Evolutionary conservation across 108 stramenopile species (phyloP).

Genomic region (Skeletonema marinoi): DNA sequence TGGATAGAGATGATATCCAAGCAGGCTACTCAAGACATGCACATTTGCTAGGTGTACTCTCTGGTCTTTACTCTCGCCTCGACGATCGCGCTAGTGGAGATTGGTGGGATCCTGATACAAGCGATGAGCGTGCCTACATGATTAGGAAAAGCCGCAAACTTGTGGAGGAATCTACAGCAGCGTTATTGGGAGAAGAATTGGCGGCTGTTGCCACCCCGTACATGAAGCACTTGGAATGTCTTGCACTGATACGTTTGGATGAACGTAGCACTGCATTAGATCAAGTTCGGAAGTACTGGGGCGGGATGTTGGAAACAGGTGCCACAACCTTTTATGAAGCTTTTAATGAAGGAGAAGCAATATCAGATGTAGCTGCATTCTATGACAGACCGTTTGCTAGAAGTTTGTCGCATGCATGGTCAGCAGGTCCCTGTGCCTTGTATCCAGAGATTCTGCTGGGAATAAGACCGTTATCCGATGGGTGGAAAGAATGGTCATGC

Average conservation of each 20-base stretch:
- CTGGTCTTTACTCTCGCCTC: constrained; percentile 37
- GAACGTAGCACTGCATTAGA: constrained; percentile 19
- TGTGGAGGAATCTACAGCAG: constrained; percentile 7
- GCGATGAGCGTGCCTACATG: constrained; percentile 15
- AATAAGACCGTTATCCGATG: constrained; percentile 36
- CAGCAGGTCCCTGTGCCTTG: constrained; percentile 41
- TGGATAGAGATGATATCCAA: constrained; percentile 17
- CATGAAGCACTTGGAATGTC: constrained; percentile 41
- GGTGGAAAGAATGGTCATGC: constrained; percentile 35
- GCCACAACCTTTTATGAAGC: constrained; percentile 54
- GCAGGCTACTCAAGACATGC: constrained; percentile 26
- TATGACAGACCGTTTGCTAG: constrained; percentile 39
- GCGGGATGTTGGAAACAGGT: constrained; percentile 35
- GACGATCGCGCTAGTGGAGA: constrained; percentile 38
- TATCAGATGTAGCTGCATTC: constrained; percentile 24
- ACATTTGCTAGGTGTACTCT: constrained; percentile 36
- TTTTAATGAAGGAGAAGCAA: constrained; percentile 21
- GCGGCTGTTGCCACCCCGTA: constrained; percentile 36
- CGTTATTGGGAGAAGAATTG: constrained; percentile 12
- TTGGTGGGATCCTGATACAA: constrained; percentile 30
- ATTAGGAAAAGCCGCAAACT: constrained; percentile 15
- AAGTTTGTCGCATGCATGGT: constrained; percentile 49
- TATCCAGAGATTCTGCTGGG: constrained; percentile 40
- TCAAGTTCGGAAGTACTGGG: constrained; percentile 33
- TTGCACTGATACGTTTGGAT: constrained; percentile 24